Percentiles rank a stretch among this genome's conserved stretches.
phyloP scores from a whole-genome alignment of 805 yeast genomes.

The Blastobotrys attinorum region DNA sequence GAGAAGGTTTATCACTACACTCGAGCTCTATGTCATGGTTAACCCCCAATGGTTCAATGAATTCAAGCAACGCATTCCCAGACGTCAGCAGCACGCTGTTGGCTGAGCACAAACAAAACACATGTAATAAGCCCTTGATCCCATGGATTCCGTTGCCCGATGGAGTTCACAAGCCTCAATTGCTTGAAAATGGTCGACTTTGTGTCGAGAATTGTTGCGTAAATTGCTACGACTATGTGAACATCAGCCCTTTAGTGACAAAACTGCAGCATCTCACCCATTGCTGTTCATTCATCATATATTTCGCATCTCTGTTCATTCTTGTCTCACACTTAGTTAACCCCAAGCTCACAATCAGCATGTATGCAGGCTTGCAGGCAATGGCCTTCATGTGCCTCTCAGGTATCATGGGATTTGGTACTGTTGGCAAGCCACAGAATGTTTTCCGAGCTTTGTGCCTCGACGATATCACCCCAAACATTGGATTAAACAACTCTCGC shows the following conservation, averaged over 20 bases:
- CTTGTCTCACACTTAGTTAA: conserved; percentile 1
- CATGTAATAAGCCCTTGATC: too few species aligned
- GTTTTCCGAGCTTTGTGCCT: background rate
- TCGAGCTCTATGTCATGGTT: too few species aligned
- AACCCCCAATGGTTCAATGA: too few species aligned
- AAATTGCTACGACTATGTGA: background rate
- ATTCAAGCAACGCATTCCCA: too few species aligned
- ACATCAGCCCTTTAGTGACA: background rate
- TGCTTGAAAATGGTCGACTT: background rate
- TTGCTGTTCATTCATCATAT: background rate
- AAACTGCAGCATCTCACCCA: background rate
- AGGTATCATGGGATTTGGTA: background rate
- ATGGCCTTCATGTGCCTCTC: background rate
- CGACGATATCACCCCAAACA: conserved; percentile 3
- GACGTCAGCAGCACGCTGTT: too few species aligned
- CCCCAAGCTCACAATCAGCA: conserved; percentile 3
- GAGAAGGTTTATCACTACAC: too few species aligned
- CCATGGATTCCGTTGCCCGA: background rate
- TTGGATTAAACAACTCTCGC: conserved; percentile 1
- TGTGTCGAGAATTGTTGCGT: background rate
- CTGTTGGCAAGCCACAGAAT: background rate
- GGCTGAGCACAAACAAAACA: too few species aligned
- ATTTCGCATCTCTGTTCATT: background rate
- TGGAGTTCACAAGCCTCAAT: background rate
- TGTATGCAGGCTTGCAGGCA: conserved; percentile 7